A percentile compares a stretch with the other conserved stretches of the same genome.
Conservation (phyloP, 1,139 yeast species). For the Taphrina communis region DNA sequence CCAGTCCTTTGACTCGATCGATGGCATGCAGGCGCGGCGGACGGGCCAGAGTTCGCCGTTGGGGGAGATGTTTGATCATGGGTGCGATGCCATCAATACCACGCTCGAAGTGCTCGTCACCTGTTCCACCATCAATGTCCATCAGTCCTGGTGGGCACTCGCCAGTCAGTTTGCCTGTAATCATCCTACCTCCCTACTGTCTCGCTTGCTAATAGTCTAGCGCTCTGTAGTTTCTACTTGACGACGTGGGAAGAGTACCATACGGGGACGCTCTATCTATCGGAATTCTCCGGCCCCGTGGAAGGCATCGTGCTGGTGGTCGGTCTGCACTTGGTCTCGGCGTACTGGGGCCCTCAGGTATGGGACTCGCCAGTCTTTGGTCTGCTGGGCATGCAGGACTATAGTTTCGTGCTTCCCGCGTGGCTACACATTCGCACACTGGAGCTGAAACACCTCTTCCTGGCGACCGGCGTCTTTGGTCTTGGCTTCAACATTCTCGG, state of each 20-base stretch:
- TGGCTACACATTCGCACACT: conserved; percentile 1
- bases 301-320: conserved; percentile 74
- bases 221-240: conserved; percentile 39
- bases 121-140: conserved; percentile 36
- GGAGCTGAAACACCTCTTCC: conserved; percentile 35
- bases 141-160: conserved; percentile 39
- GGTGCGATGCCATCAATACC: conserved; percentile 72
- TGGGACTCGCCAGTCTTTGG: conserved; percentile 57
- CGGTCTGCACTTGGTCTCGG: conserved; percentile 62
- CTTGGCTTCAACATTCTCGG: conserved; percentile 33
- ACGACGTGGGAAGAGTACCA: conserved; percentile 70
- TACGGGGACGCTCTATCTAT: conserved; percentile 71
- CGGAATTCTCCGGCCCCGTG: conserved; percentile 77
- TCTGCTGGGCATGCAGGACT: conserved; percentile 43
- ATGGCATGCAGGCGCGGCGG: conserved; percentile 68
- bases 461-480: conserved; percentile 29
- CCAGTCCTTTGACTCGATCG: conserved; percentile 86
- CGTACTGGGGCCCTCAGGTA: conserved; percentile 64
- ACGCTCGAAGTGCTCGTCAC: conserved; percentile 49
- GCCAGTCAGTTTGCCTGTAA: conserved; percentile 40
- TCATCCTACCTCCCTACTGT: conserved; percentile 60
- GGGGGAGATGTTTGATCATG: conserved; percentile 82
- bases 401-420: conserved; percentile 7
- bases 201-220: conserved; percentile 6
- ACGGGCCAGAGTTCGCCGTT: conserved; percentile 80